Evolutionary conservation across 192 early-diverging fungal genomes (phyloP).

Genomic region (Coemansia brasiliensis): DNA sequence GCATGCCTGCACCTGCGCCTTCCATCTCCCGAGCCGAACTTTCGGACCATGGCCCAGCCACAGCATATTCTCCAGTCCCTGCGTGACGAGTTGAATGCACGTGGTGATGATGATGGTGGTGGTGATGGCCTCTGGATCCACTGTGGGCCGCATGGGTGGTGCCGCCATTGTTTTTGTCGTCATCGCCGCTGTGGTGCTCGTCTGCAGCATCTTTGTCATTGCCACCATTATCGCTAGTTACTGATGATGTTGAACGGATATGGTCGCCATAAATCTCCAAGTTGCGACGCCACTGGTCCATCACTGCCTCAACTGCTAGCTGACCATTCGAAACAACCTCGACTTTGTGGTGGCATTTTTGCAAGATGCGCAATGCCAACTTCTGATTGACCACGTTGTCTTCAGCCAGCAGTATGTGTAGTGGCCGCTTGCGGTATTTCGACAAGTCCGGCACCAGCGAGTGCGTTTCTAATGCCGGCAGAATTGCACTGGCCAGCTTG

Average conservation of each 20-base stretch:
- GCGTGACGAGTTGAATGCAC: background rate
- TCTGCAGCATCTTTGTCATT: background rate
- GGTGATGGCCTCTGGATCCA: background rate
- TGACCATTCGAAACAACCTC: slow-evolving; percentile 78
- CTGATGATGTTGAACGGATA: slow-evolving; percentile 10
- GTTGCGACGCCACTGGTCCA: slow-evolving; percentile 51
- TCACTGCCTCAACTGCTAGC: slow-evolving; percentile 73
- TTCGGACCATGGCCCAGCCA: background rate
- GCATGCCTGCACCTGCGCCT: background rate
- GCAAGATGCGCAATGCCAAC: slow-evolving; percentile 70
- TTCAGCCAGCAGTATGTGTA: slow-evolving; percentile 80
- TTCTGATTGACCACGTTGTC: slow-evolving; percentile 89
- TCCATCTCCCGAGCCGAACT: background rate
- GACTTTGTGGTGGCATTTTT: slow-evolving; percentile 75
- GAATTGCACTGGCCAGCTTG: slow-evolving; percentile 68
- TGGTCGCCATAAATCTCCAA: slow-evolving; percentile 29
- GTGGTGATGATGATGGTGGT: background rate
- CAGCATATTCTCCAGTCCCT: background rate
- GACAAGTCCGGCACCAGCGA: slow-evolving; percentile 62
- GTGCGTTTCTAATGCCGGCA: slow-evolving; percentile 71
- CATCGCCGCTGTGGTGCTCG: background rate
- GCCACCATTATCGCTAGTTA: background rate
- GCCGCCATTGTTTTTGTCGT: background rate
- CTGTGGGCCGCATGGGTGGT: background rate
- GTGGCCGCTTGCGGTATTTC: slow-evolving; percentile 60